A percentile compares a stretch with the other conserved stretches of the same genome.
Conservation (phyloP, 164 flowering plant species). For the Liriodendron chinense region DNA sequence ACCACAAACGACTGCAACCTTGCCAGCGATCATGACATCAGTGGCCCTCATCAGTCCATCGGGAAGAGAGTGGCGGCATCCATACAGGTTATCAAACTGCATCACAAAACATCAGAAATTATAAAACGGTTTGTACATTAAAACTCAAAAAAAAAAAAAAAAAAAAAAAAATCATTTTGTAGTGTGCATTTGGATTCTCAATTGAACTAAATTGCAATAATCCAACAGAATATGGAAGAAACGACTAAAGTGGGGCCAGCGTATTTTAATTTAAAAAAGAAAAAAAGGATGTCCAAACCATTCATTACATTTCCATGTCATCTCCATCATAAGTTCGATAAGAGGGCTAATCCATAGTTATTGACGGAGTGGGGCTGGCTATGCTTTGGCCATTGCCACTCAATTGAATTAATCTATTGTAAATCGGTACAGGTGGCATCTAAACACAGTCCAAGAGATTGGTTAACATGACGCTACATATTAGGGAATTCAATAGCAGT, state of each 20-base stretch:
- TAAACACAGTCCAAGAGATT: too few species aligned
- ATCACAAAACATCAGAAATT: slow-evolving; percentile 4
- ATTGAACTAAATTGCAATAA: neutral
- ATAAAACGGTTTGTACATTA: too few species aligned
- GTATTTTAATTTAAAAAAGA: too few species aligned
- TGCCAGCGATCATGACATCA: slow-evolving; percentile 29
- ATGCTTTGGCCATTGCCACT: neutral
- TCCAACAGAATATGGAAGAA: neutral
- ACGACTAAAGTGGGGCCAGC: neutral
- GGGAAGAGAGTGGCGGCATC: slow-evolving; percentile 30
- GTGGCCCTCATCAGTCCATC: slow-evolving; percentile 31
- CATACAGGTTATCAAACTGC: slow-evolving; percentile 25
- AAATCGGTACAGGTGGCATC: neutral
- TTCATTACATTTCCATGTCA: neutral
- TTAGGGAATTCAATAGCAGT: neutral
- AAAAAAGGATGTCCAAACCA: too few species aligned
- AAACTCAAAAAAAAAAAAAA: neutral
- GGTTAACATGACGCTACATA: too few species aligned
- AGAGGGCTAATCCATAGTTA: neutral
- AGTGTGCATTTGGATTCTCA: neutral
- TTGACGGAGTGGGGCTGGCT: neutral
- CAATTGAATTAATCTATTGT: neutral
- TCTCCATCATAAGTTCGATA: neutral
- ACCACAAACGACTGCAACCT: slow-evolving; percentile 26
- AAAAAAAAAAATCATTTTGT: neutral